Conservation (phyloP, 495 filamentous ascomycete species). For the Aspergillus asperescens region DNA sequence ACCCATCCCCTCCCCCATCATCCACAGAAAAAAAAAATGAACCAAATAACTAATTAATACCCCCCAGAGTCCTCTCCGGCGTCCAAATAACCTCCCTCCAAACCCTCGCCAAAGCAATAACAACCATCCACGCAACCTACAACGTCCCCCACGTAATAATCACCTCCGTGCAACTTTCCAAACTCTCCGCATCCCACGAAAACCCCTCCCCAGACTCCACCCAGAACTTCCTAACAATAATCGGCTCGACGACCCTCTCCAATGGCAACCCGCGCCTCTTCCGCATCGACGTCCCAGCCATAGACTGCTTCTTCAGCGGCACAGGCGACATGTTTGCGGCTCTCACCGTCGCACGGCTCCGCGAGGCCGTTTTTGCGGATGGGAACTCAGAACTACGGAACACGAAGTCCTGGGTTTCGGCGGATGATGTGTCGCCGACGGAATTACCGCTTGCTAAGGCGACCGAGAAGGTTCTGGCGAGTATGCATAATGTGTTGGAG, state of each 20-base stretch:
- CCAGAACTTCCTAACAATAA: slow-evolving; percentile 58
- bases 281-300: slow-evolving; percentile 73
- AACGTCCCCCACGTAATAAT: slow-evolving; percentile 85
- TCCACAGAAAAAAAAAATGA: neutral
- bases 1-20: slow-evolving; percentile 5
- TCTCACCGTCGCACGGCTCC: slow-evolving; percentile 78
- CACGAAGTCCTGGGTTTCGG: slow-evolving; percentile 60
- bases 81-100: slow-evolving; percentile 71
- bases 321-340: slow-evolving; percentile 99
- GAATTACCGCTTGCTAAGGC: slow-evolving; percentile 79
- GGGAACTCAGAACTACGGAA: slow-evolving; percentile 31
- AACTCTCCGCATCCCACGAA: slow-evolving; percentile 26
- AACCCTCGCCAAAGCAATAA: slow-evolving; percentile 67
- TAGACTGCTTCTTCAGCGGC: slow-evolving; percentile 90
- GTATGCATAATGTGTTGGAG: slow-evolving; percentile 81
- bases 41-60: neutral
- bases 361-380: slow-evolving; percentile 62
- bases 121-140: slow-evolving; percentile 69
- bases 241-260: slow-evolving; percentile 68
- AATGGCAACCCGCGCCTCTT: slow-evolving; percentile 67
- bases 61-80: slow-evolving; percentile 69
- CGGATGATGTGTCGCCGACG: slow-evolving; percentile 58
- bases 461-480: slow-evolving; percentile 80
- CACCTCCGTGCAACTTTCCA: slow-evolving; percentile 66
- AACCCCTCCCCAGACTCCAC: slow-evolving; percentile 31